Evolutionary conservation across 2,329 filamentous ascomycete species (phyloP), one percentile per base, ranked within the genome.

Genomic region (Leptodontidium sp.): DNA sequence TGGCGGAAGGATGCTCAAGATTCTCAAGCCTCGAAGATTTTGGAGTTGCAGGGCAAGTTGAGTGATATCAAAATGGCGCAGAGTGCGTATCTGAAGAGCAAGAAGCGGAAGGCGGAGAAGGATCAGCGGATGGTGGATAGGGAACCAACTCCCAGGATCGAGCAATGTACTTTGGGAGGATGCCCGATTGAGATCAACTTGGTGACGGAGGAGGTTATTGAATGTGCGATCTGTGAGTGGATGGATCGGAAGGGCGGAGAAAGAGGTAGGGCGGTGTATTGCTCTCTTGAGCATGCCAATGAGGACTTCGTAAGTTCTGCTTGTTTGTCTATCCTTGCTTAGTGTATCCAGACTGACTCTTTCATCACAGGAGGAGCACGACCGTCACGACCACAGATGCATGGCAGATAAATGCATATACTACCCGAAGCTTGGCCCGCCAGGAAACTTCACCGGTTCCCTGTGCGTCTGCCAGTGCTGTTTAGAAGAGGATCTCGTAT

Each of bases 141-240:
- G 32, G 70, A 73, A 45, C 57, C 59, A 52, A 66, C 43, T 66
- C 66, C 69, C 4, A 68, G 55, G 24, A 68, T 68, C 26, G 71
- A 68, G 29, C 53, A 58, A 21, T 78, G 76, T 62, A 65, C 67
- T 40, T 65, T 74, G 14, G 66, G 71, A 12, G 67, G 67, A 0
- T 78, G 76, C 68, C 66, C 66, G 4, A 62, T 64, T 9, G 71
- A 75, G n/a, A 61, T 77, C 1, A 71, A 77, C 64, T 26, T 77
- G 12, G 49, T 49, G 9, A 59, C 43, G 12, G 72, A 73, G 6
- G 73, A 74, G 21, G 70, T 68, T 4, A 65, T 75, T 21, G 72
- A 77, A 49, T 78, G 76, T 71, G 72, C 71, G 7, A 55, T 78
- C 26, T 78, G 76, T 45, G 74, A 76, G 12, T 78, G 76, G 76